These are phyloP conservation scores for Jamesozyma gamospora DNA, from an alignment of 805 yeast species.

Conservation along the genomic window DNA sequence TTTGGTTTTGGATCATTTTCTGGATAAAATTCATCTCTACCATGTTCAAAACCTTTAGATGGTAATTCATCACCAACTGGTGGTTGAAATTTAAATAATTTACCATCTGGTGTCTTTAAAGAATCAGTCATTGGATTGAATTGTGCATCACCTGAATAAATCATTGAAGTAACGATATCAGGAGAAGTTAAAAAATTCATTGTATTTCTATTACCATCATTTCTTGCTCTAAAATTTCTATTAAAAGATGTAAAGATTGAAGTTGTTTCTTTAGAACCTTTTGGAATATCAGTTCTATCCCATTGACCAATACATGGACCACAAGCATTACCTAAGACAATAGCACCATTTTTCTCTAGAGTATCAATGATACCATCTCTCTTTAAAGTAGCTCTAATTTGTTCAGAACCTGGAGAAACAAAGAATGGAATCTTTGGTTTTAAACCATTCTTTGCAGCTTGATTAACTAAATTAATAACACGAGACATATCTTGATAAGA, in stretches of 20 bases:
- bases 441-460: conserved; percentile 78
- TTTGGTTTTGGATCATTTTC: conserved; percentile 55
- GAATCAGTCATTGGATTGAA: conserved; percentile 87
- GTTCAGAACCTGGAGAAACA: conserved; percentile 98
- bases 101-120: conserved; percentile 62
- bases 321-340: conserved; percentile 93
- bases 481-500: conserved; percentile 98
- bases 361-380: conserved; percentile 83
- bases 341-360: conserved; percentile 81
- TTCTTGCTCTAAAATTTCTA: conserved; percentile 96
- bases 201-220: conserved; percentile 96
- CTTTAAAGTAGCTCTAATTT: conserved; percentile 91
- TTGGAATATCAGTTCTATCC: conserved; percentile 80
- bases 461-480: conserved; percentile 80
- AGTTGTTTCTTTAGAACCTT: conserved; percentile 56
- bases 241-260: conserved; percentile 95
- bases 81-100: conserved; percentile 65
- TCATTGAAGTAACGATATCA: conserved; percentile 94
- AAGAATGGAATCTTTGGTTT: conserved; percentile 86
- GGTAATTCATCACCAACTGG: conserved; percentile 85
- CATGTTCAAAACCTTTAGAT: conserved; percentile 60
- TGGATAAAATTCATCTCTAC: conserved; percentile 70
- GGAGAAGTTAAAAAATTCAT: conserved; percentile 98
- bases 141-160: conserved; percentile 84
- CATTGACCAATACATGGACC: conserved; percentile 99